phyloP scores from a whole-genome alignment of 2,329 filamentous ascomycete genomes.

The Dactylellina haptotyla region DNA sequence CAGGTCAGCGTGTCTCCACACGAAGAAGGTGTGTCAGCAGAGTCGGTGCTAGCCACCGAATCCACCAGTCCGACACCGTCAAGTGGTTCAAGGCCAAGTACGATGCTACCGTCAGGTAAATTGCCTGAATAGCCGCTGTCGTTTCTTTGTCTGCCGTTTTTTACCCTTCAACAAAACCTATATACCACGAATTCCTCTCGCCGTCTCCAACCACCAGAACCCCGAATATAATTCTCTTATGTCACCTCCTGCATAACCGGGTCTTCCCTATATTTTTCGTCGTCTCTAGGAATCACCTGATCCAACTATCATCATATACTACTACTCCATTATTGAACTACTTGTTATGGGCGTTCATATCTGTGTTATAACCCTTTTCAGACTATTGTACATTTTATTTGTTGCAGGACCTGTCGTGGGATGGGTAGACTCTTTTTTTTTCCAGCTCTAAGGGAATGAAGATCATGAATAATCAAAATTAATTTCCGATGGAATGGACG shows the following conservation, averaged over 20 bases:
- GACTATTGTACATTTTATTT: constrained; percentile 52
- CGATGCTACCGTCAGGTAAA: constrained; percentile 99
- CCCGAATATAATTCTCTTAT: constrained; percentile 41
- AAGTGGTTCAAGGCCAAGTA: constrained; percentile 84
- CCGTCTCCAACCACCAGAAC: constrained; percentile 3
- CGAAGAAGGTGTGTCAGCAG: constrained; percentile 87
- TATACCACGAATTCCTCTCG: constrained; percentile 22
- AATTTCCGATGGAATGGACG: constrained; percentile 46
- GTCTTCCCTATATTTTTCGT: not conserved
- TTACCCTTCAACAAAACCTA: constrained; percentile 7
- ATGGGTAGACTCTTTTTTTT: constrained; percentile 48
- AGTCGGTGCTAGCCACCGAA: constrained; percentile 88
- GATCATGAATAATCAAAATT: constrained; percentile 53
- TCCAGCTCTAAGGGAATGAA: constrained; percentile 51
- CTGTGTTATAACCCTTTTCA: constrained; percentile 54
- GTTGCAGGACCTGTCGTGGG: constrained; percentile 33
- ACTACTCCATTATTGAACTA: constrained; percentile 37
- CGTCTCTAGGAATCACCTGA: not conserved
- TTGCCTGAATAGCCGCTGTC: constrained; percentile 10
- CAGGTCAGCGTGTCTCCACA: constrained; percentile 96
- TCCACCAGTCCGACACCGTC: constrained; percentile 93
- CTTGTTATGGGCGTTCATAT: constrained; percentile 55
- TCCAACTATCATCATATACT: constrained; percentile 12
- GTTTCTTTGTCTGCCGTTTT: constrained; percentile 12
- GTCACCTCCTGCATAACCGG: not conserved